Evolutionary conservation across 164 flowering plant genomes (phyloP), one percentile per base, ranked within the genome.

Genomic region (Piper betle): DNA sequence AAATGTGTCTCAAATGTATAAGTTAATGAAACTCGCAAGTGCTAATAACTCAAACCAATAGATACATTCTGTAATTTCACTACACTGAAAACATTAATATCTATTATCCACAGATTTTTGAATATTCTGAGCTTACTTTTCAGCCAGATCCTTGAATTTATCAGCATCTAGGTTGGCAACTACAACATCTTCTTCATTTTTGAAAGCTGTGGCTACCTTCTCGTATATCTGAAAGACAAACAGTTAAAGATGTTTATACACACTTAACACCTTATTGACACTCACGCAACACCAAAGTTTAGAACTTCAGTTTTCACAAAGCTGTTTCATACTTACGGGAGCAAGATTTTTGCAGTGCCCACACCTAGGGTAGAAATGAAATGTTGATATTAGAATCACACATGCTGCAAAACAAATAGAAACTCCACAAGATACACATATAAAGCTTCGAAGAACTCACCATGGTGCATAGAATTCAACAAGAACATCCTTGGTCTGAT

Each of bases 151-250:
- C 73, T 70, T 86, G 89, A 80, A 65, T 38, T 80, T 83, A 72
- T 93, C 99, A 68, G 99, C 97, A 85, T 94, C 99, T 46, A 91
- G 68, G 69, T 83, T 91, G 38, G 99, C 99, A 75, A 94, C 77
- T 18, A 91, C 93, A 8, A 94, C 93, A 69, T 75, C 82, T 39
- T 81, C 87, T 63, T 93, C 99, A 59, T 40, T 58, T 68, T 85
- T 84, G 74, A 78, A 94, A 52, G 88, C 97, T 9, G 91, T 54
- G n/a, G 99, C 99, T 71, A 88, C 90, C 78, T 88, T 86, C 69
- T 94, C 99, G 75, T 88, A 94, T 42, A 62, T 79, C 99, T 94
- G 70, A 17, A 65, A 43, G n/a, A 39, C 39, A 59, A 55, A 58
- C 41, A 53, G 17, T 12, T 37, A 33, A 40, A 3, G 38, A 15